Base-by-base conservation (phyloP, 1,284 basidiomycete species). In the Apiotrichum siamense region DNA sequence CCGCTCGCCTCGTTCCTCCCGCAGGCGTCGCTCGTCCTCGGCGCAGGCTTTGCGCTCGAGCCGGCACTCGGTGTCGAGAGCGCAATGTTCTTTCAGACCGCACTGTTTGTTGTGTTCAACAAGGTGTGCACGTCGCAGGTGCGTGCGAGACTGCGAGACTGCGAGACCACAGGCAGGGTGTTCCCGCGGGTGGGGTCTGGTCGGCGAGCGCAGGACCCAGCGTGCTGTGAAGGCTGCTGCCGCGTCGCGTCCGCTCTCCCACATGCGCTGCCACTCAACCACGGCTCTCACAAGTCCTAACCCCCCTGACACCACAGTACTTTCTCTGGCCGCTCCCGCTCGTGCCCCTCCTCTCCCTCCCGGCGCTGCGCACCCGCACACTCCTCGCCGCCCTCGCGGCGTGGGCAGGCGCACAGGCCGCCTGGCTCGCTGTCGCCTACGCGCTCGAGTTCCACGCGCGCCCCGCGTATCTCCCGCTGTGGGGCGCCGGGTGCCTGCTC, bases 81-180 rank as follows among this genome's bases (percentile, higher is more conserved):
- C 57, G 80, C 88, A 3, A 60, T 72, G 57, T 90, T 96, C 64
- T 79, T 92, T 20, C 93, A 97, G 73, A 98, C 96, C 0, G 80
- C 83, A 41, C 76, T 82, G 0, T 98, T 99, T 66, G 92, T 97
- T 15, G 77, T 88, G 1, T 93, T 97, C 78, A 99, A 98, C 74
- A 96, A 97, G 76, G 96, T 99, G 38, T 96, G 91, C 79, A 99
- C 96, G 0, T 94, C 90, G 1, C 90, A 94, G 79, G 88, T 88
- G n/a, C n/a, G n/a, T n/a, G n/a, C n/a, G n/a, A n/a, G n/a, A n/a
- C n/a, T n/a, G n/a, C n/a, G n/a, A n/a, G n/a, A n/a, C n/a, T n/a
- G n/a, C n/a, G n/a, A n/a, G n/a, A n/a, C n/a, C n/a, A n/a, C n/a
- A n/a, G n/a, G n/a, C n/a, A n/a, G n/a, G n/a, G n/a, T n/a, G n/a